phyloP scores from a whole-genome alignment of 1,139 yeast species.

The Saccharomyces hybrid region DNA sequence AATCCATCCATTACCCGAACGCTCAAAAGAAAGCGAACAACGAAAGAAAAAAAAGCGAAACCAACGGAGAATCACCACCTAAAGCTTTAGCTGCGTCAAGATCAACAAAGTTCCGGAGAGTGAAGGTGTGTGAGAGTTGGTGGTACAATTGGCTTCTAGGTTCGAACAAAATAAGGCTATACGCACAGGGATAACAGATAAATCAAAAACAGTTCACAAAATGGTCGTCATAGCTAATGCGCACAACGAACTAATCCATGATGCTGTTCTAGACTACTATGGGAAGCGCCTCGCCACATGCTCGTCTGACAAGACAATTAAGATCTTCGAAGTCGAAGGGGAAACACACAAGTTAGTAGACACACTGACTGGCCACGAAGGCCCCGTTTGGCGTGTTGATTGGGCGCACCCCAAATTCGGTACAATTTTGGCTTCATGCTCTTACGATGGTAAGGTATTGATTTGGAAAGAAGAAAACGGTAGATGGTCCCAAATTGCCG shows the following conservation, averaged over 20 bases:
- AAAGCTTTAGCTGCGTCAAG: not conserved
- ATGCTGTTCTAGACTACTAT: slow-evolving; percentile 92
- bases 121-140: not conserved
- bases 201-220: not conserved
- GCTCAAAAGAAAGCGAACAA: not conserved
- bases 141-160: not conserved
- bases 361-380: slow-evolving; percentile 83
- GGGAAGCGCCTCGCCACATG: slow-evolving; percentile 94
- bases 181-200: not conserved
- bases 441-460: slow-evolving; percentile 89
- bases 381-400: slow-evolving; percentile 97
- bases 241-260: slow-evolving; percentile 87
- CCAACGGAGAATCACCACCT: not conserved
- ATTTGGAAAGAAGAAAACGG: slow-evolving; percentile 94
- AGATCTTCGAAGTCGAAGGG: slow-evolving; percentile 84
- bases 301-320: slow-evolving; percentile 89
- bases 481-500: slow-evolving; percentile 82
- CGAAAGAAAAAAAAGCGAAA: not conserved
- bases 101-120: not conserved
- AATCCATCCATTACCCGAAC: not conserved
- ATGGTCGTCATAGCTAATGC: slow-evolving; percentile 73
- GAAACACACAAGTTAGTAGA: slow-evolving; percentile 72
- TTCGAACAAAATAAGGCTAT: not conserved
- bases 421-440: slow-evolving; percentile 84
- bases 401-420: slow-evolving; percentile 99